phyloP scores from a whole-genome alignment of 192 early-diverging fungal genomes.

The Coemansia furcata region DNA sequence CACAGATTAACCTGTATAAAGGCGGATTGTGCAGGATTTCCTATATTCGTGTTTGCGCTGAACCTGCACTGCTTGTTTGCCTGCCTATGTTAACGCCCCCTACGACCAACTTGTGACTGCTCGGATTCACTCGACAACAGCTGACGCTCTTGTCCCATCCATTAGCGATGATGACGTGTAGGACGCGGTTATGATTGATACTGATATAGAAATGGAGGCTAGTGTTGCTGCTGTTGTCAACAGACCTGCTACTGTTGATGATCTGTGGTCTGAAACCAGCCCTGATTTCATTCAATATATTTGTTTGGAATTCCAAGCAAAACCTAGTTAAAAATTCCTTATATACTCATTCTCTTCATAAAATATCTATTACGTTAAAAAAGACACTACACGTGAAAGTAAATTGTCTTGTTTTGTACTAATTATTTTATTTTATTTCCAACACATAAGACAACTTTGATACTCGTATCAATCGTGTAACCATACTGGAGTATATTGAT shows the following conservation, averaged over 20 bases:
- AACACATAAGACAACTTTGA: no score
- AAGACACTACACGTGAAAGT: neutral
- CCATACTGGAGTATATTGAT: no score
- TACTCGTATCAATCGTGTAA: no score
- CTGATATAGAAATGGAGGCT: neutral
- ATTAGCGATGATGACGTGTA: neutral
- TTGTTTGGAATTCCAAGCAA: slow-evolving; percentile 1
- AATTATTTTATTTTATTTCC: no score
- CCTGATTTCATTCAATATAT: neutral
- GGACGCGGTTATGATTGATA: neutral
- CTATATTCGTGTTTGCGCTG: neutral
- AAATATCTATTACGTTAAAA: neutral
- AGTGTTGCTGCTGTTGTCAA: neutral
- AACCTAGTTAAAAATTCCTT: neutral
- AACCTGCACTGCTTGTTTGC: slow-evolving; percentile 23
- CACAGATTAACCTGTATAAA: neutral
- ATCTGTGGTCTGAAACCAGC: neutral
- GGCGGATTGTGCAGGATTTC: neutral
- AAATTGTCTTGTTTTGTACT: no score
- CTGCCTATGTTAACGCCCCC: slow-evolving; percentile 45
- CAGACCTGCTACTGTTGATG: neutral
- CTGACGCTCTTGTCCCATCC: neutral
- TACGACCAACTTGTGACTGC: slow-evolving; percentile 51
- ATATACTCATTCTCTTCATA: neutral
- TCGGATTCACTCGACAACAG: neutral